Evolutionary conservation across 805 yeast species (phyloP), one percentile per base, ranked within the genome.

Genomic region (Candida dajiaensis): DNA sequence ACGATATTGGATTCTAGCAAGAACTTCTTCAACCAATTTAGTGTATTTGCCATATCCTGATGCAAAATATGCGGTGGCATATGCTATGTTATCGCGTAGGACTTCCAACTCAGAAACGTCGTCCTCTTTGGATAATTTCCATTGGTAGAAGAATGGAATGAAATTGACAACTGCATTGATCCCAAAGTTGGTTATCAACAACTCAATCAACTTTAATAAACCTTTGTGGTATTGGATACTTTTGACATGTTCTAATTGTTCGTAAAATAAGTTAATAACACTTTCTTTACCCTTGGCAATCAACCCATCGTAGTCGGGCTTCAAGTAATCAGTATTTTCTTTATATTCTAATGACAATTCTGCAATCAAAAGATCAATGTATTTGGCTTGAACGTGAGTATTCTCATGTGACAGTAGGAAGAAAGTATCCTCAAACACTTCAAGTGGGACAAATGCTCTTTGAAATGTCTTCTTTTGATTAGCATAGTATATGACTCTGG

Each of bases 161-260:
- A 69, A 71, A 50, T 74, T 74, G 48, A 61, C 67, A 20, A 74
- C 54, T 22, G 75, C 70, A 52, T 77, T 77, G 42, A 76, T 59
- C 1, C 82, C 83, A 44, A 69, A 69, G 23, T 63, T 64, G 11
- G 55, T 46, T 19, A 64, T 46, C 26, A 71, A 47, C 9, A 53
- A 37, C 4, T 56, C 53, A 23, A 56, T 31, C 35, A 52, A 38
- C 3, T 42, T 25, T 16, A 54, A 36, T n/a, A 48, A 46, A 13
- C 38, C 38, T 7, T 41, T 28, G 16, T 44, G 47, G 10, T 42
- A 41, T 10, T 46, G 36, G 3, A 53, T 15, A 1, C 29, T 21
- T 3, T 46, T 22, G 15, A 54, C 38, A 4, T 38, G 35, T 31
- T 58, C 59, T 29, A 59, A 20, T 15, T 51, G 49, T 42, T 60